Percentiles rank a stretch among this genome's conserved stretches.
phyloP scores from a whole-genome alignment of 2,329 filamentous ascomycete species.

The Phyllosticta ampelicida region DNA sequence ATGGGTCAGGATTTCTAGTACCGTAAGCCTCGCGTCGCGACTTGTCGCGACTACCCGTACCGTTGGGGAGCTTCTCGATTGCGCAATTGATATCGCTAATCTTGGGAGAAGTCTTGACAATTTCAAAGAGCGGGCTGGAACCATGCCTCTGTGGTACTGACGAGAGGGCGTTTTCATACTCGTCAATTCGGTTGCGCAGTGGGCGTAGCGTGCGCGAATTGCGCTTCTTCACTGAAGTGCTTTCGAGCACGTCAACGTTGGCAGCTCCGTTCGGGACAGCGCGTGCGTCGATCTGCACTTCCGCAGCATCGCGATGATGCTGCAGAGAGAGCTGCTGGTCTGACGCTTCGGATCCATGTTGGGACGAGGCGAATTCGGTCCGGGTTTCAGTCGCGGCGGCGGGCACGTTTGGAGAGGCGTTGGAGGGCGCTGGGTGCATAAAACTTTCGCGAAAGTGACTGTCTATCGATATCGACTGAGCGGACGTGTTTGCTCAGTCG shows the following conservation, averaged over 20 bases:
- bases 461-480: conserved; percentile 6
- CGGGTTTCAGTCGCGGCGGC: conserved; percentile 29
- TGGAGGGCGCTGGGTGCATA: conserved; percentile 54
- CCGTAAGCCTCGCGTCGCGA: conserved; percentile 13
- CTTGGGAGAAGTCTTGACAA: conserved; percentile 37
- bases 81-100: conserved; percentile 36
- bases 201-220: conserved; percentile 22
- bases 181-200: conserved; percentile 41
- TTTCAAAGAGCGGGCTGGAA: conserved; percentile 40
- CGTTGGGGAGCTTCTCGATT: conserved; percentile 64
- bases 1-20: conserved; percentile 78
- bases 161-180: conserved; percentile 43
- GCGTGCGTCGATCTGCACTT: conserved; percentile 13
- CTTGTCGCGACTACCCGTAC: conserved; percentile 37
- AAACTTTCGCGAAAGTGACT: conserved; percentile 32
- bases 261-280: conserved; percentile 13
- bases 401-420: conserved; percentile 37
- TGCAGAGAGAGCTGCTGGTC: conserved; percentile 35
- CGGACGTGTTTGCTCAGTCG: neutral
- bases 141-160: conserved; percentile 28
- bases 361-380: conserved; percentile 31
- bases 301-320: conserved; percentile 18
- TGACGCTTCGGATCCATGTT: conserved; percentile 48
- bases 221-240: conserved; percentile 24
- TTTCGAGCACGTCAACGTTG: conserved; percentile 10